Base-by-base conservation (phyloP, 2,329 filamentous ascomycete species). In the Ceratocystis eucalypticola region DNA sequence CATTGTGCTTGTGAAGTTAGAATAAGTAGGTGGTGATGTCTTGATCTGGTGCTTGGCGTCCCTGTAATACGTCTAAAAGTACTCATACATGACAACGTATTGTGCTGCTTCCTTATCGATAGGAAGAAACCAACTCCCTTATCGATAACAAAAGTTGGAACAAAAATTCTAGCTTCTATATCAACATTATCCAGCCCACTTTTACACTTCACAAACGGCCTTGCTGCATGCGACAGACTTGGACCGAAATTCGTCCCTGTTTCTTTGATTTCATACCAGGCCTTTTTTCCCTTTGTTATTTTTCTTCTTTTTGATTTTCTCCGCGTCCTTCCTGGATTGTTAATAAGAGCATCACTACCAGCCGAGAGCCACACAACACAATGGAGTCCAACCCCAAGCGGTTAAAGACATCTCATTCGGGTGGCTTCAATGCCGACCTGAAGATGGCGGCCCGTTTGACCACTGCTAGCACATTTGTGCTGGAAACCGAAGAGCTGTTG, bases 401-500 rank as follows among this genome's bases (percentile, higher is more conserved):
- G 67, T 78, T 80, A 62, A 82, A 82, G 71, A 72, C 80, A 37
- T 76, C 75, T 28, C 78, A 80, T 69, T 72, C 62, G 8, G 62
- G 71, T 20, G 74, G 77, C 66, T 76, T 77, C 62, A 73, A 77
- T 67, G 77, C 80, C 64, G 75, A 79, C 69, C 74, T 75, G 61
- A 74, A 73, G 44, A 75, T 72, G 66, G 72, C 78, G 3, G 73
- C 77, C 46, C 74, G 75, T 22, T 71, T 80, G 57, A 76, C 78
- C 41, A 77, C 79, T 7, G 77, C 81, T 17, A 82, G 80, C 72
- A 79, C 81, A 44, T 85, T 85, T 69, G 76, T 83, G 61, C 73
- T 86, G 62, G 80, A 85, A 73, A 82, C 83, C 2, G 81, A 84
- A 59, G 83, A 86, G 73, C 75, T 86, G 20, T 72, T 86, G 68